These are phyloP conservation scores for Eimeria maxima DNA, from an alignment of 169 alveolate species.

Conservation along the genomic window DNA sequence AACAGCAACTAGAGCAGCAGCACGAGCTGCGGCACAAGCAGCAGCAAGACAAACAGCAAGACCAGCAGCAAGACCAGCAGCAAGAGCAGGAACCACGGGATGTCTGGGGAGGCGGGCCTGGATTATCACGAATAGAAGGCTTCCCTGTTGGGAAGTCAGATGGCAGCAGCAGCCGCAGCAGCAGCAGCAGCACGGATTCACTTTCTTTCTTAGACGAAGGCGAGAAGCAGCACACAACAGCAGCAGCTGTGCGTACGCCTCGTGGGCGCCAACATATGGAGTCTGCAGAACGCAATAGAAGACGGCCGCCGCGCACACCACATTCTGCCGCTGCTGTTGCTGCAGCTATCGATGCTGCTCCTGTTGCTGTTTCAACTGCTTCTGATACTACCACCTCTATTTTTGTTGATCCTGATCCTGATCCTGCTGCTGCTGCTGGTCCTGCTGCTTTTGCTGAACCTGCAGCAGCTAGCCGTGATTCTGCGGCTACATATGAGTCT, in stretches of 20 bases:
- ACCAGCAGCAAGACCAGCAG: no score
- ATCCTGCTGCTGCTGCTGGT: no score
- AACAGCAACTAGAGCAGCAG: no score
- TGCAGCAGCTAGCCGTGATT: not conserved
- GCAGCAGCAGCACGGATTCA: not conserved
- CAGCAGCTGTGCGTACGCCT: not conserved
- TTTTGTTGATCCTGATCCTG: no score
- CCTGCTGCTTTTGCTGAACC: no score
- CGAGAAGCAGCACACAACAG: not conserved
- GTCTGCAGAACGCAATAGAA: not conserved
- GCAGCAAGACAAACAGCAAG: no score
- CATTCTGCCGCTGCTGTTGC: not conserved
- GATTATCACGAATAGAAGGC: no score
- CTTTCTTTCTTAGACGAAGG: not conserved
- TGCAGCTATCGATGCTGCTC: not conserved
- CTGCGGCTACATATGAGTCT: not conserved
- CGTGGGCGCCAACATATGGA: not conserved
- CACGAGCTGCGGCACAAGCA: no score
- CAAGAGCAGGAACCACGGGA: not conserved
- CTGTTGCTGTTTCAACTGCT: no score
- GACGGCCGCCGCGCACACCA: not conserved
- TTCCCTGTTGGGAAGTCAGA: not conserved
- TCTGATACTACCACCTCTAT: no score
- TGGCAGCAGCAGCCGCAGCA: not conserved
- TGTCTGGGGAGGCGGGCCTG: no score